Percentiles rank a stretch among this genome's conserved stretches.
These are phyloP conservation scores for Mortierella claussenii DNA, from an alignment of 192 early-diverging fungal species.

Conservation along the genomic window DNA sequence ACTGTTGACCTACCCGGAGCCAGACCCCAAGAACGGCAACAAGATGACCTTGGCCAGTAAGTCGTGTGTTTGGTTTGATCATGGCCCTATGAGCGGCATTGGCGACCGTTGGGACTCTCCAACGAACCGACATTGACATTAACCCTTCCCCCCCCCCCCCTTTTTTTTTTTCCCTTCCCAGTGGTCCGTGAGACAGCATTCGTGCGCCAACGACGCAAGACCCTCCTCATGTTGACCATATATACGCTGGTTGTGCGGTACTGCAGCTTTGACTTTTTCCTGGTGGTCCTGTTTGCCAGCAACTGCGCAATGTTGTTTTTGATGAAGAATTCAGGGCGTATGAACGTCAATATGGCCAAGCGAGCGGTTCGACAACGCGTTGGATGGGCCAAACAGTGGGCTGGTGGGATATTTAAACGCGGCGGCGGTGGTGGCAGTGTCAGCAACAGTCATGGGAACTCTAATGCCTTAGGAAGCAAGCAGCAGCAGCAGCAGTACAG, in stretches of 20 bases:
- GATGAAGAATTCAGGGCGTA: constrained; percentile 65
- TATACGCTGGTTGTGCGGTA: constrained; percentile 59
- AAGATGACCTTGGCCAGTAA: constrained; percentile 54
- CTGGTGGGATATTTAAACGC: constrained; percentile 56
- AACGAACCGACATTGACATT: background rate
- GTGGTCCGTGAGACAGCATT: constrained; percentile 62
- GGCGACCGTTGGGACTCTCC: too few species aligned
- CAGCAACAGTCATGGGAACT: background rate
- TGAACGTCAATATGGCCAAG: constrained; percentile 71
- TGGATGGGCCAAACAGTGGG: constrained; percentile 67
- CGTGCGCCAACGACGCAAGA: constrained; percentile 57
- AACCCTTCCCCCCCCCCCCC: background rate
- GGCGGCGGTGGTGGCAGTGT: background rate
- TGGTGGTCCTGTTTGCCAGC: constrained; percentile 59
- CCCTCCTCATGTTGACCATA: constrained; percentile 55
- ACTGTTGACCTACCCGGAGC: constrained; percentile 61
- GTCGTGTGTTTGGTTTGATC: too few species aligned
- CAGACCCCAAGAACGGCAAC: constrained; percentile 54
- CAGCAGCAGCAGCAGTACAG: background rate
- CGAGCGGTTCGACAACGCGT: constrained; percentile 63
- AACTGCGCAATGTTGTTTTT: constrained; percentile 64
- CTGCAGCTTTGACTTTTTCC: constrained; percentile 63
- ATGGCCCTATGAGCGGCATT: too few species aligned
- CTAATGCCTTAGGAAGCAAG: background rate
- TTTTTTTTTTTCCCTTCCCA: constrained; percentile 8